Evolutionary conservation across 2,329 filamentous ascomycete genomes (phyloP).

Genomic region (Leptographium lundbergii): DNA sequence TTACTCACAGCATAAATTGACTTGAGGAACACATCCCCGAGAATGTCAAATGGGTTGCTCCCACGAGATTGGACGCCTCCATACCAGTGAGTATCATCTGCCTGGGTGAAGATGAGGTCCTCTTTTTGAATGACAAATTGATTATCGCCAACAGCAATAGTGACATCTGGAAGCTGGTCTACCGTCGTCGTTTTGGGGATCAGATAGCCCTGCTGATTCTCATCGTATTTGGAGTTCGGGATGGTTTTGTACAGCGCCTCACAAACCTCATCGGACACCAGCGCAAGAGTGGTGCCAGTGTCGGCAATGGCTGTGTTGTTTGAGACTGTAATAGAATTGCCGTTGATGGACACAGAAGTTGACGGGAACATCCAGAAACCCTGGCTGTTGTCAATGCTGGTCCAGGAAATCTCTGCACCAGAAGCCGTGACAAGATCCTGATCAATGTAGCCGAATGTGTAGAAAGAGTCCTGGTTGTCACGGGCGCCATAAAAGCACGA

Average conservation of each 20-base stretch:
- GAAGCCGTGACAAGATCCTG: slow-evolving; percentile 42
- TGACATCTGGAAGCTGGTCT: slow-evolving; percentile 45
- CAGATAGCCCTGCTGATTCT: slow-evolving; percentile 46
- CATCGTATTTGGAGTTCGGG: slow-evolving; percentile 44
- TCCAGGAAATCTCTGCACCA: slow-evolving; percentile 43
- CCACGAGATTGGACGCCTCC: slow-evolving; percentile 55
- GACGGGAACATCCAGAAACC: slow-evolving; percentile 60
- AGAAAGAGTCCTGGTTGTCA: slow-evolving; percentile 45
- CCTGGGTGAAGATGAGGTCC: slow-evolving; percentile 45
- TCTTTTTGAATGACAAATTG: slow-evolving; percentile 50
- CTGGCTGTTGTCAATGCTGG: slow-evolving; percentile 43
- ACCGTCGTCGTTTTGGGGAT: slow-evolving; percentile 41
- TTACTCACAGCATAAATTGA: slow-evolving; percentile 46
- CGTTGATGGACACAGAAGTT: slow-evolving; percentile 42
- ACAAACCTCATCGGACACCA: slow-evolving; percentile 49
- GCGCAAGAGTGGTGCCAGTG: slow-evolving; percentile 56
- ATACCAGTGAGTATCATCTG: slow-evolving; percentile 42
- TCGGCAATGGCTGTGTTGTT: slow-evolving; percentile 58
- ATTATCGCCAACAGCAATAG: slow-evolving; percentile 49
- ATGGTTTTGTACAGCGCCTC: slow-evolving; percentile 52
- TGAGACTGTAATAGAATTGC: slow-evolving; percentile 32
- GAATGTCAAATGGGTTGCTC: slow-evolving; percentile 45
- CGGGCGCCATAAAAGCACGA: slow-evolving; percentile 46
- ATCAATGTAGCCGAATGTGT: slow-evolving; percentile 64
- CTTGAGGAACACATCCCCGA: slow-evolving; percentile 53